phyloP scores from a whole-genome alignment of 305 asterid species.

The Fraxinus platypoda region DNA sequence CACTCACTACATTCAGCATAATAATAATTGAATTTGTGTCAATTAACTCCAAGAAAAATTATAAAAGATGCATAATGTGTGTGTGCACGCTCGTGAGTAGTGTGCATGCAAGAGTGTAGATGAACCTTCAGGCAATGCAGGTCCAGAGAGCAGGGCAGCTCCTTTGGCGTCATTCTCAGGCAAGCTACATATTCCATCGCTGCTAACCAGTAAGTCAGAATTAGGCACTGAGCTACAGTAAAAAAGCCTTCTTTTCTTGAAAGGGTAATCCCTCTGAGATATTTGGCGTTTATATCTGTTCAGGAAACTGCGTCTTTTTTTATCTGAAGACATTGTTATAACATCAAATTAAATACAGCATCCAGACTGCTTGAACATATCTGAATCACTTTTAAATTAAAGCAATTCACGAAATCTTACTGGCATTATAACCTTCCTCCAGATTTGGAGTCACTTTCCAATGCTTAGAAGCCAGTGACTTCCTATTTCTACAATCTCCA shows the following conservation, averaged over 20 bases:
- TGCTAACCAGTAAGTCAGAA: constrained; percentile 48
- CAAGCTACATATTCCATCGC: constrained; percentile 38
- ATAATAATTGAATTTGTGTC: constrained; percentile 18
- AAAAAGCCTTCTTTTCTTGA: constrained; percentile 82
- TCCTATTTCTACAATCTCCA: constrained; percentile 46
- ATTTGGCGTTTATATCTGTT: constrained; percentile 51
- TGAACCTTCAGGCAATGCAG: constrained; percentile 51
- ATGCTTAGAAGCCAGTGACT: constrained; percentile 42
- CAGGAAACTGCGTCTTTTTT: constrained; percentile 39
- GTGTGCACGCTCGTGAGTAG: background rate
- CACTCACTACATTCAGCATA: constrained; percentile 35
- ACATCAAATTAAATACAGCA: constrained; percentile 12
- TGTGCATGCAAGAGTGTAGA: background rate
- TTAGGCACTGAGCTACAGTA: constrained; percentile 47
- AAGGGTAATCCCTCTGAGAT: constrained; percentile 78
- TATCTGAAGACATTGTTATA: constrained; percentile 29
- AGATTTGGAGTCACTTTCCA: constrained; percentile 37
- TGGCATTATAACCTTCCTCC: constrained; percentile 37
- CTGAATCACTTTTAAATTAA: background rate
- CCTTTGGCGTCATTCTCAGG: constrained; percentile 42
- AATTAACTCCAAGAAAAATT: constrained; percentile 14
- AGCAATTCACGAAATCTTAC: constrained; percentile 37
- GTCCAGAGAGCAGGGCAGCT: constrained; percentile 40
- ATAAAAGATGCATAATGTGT: background rate
- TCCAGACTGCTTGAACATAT: background rate